phyloP scores from a whole-genome alignment of 2,329 filamentous ascomycete species.

The Trichoderma breve region DNA sequence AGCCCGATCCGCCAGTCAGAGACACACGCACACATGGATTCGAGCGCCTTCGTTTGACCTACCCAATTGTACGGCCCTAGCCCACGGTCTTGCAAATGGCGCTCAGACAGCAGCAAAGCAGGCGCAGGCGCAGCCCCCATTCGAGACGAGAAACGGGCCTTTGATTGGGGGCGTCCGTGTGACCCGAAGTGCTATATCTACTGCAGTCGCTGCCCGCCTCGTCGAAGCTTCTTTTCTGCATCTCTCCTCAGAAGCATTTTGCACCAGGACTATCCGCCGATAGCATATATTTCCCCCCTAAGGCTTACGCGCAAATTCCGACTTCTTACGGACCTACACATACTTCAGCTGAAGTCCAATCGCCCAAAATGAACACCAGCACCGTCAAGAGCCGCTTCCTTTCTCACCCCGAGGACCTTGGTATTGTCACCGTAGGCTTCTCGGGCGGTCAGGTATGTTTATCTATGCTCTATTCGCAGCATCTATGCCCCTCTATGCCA shows the following conservation, averaged over 20 bases:
- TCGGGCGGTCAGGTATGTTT: constrained; percentile 83
- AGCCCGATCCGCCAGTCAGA: constrained; percentile 17
- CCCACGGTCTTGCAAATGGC: constrained; percentile 7
- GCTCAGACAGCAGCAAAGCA: constrained; percentile 14
- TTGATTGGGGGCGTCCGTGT: constrained; percentile 9
- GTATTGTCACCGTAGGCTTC: constrained; percentile 92
- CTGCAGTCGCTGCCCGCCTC: constrained; percentile 8
- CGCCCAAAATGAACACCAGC: constrained; percentile 47
- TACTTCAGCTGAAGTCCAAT: background rate
- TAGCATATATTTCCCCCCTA: background rate
- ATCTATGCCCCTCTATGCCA: background rate
- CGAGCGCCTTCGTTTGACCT: constrained; percentile 12
- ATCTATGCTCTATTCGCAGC: background rate
- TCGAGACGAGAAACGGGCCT: background rate
- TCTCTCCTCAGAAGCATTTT: background rate
- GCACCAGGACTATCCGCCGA: background rate
- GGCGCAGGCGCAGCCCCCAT: constrained; percentile 10
- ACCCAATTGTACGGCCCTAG: constrained; percentile 14
- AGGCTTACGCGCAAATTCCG: background rate
- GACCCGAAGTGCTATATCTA: constrained; percentile 9
- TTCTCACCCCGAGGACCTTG: constrained; percentile 72
- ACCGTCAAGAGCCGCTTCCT: constrained; percentile 72
- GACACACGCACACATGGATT: constrained; percentile 15
- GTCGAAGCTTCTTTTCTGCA: background rate
- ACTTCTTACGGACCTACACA: background rate